Percentiles rank a stretch among this genome's conserved stretches.
phyloP scores from a whole-genome alignment of 495 filamentous ascomycete genomes.

The Podospora pseudopauciseta region DNA sequence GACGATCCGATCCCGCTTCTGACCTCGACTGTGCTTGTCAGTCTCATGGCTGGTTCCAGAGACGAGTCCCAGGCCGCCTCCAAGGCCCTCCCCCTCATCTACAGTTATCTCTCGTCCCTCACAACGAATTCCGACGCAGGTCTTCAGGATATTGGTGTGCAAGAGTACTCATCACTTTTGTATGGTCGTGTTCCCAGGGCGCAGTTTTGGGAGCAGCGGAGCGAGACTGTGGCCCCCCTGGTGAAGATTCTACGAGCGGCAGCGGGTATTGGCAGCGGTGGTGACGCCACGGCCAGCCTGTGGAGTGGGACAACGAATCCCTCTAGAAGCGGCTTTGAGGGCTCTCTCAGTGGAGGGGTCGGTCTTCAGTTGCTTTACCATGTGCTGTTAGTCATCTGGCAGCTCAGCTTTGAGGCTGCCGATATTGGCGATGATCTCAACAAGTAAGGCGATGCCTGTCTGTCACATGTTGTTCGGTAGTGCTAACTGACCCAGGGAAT shows the following conservation, averaged over 20 bases:
- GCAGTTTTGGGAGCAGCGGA: conserved; percentile 82
- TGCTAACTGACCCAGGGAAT: conserved; percentile 56
- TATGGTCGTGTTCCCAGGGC: conserved; percentile 69
- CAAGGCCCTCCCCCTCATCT: conserved; percentile 74
- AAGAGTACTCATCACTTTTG: conserved; percentile 84
- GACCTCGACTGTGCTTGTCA: conserved; percentile 81
- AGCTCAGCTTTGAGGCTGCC: conserved; percentile 85
- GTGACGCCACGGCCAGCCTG: conserved; percentile 61
- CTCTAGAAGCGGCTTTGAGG: conserved; percentile 54
- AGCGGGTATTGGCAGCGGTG: conserved; percentile 59
- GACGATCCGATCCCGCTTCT: conserved; percentile 88
- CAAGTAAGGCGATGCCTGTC: conserved; percentile 53
- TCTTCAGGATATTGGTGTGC: conserved; percentile 91
- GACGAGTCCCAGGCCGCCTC: conserved; percentile 54
- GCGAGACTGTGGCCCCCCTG: conserved; percentile 77
- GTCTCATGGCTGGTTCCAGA: conserved; percentile 69
- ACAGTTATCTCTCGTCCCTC: conserved; percentile 77
- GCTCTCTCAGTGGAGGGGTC: conserved; percentile 71
- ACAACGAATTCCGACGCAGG: conserved; percentile 74
- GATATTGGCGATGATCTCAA: conserved; percentile 82
- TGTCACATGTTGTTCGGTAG: not conserved
- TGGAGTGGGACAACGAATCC: conserved; percentile 61
- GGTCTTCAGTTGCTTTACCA: conserved; percentile 94
- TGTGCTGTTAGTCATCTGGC: conserved; percentile 88
- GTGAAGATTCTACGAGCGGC: conserved; percentile 79